Conservation (phyloP, 129 eudicot species). For the Chrysanthemum seticuspe region DNA sequence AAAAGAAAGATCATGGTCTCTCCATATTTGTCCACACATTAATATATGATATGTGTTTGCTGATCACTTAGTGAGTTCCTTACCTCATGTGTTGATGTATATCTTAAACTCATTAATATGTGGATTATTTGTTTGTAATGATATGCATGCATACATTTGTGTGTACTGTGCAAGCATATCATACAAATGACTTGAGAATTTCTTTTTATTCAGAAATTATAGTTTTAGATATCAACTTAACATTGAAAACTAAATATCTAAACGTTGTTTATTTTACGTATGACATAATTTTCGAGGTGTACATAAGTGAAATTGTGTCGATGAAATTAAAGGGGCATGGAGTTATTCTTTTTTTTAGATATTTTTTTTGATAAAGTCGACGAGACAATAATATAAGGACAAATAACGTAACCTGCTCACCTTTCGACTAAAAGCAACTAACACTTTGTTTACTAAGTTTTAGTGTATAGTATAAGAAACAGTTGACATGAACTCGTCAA, state of each 20-base stretch:
- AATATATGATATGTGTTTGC: no score
- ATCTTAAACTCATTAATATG: no score
- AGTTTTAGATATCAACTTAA: background rate
- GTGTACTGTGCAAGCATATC: no score
- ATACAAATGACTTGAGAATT: no score
- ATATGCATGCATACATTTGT: no score
- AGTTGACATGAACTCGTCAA: constrained; percentile 7
- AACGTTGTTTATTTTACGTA: background rate
- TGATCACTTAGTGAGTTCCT: no score
- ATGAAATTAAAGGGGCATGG: background rate
- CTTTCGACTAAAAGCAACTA: background rate
- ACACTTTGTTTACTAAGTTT: no score
- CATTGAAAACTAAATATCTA: background rate
- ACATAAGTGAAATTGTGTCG: background rate
- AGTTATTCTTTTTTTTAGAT: background rate
- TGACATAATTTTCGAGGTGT: background rate
- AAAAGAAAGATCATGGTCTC: no score
- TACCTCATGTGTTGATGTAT: no score
- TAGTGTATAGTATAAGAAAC: background rate
- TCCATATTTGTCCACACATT: no score
- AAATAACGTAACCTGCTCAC: background rate
- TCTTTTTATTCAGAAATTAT: background rate
- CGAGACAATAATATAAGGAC: background rate
- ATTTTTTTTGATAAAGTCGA: background rate
- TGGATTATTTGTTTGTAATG: no score